These are phyloP conservation scores for Anthracocystis setariae DNA, from an alignment of 1,284 basidiomycete species.

Conservation along the genomic window DNA sequence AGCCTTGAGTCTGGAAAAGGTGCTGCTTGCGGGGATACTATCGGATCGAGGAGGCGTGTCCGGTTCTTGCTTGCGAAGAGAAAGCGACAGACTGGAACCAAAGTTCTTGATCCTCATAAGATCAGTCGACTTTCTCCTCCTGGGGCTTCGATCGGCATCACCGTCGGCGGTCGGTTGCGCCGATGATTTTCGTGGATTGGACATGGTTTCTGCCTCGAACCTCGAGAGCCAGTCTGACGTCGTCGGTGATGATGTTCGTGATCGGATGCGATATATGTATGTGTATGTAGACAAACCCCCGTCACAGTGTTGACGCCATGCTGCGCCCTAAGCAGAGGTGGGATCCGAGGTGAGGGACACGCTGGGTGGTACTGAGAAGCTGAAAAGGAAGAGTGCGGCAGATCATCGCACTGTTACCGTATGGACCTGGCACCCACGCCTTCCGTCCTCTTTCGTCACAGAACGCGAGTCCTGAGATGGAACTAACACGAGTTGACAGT, in stretches of 20 bases:
- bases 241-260: background rate
- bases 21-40: constrained; percentile 5
- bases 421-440: background rate
- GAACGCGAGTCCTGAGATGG: background rate
- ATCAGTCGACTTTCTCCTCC: constrained; percentile 32
- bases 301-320: background rate
- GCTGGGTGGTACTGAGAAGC: background rate
- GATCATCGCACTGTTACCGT: background rate
- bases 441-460: background rate
- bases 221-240: background rate
- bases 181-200: constrained; percentile 5
- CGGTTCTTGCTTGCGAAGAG: constrained; percentile 33
- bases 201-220: constrained; percentile 14
- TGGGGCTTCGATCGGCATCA: constrained; percentile 22
- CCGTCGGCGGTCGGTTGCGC: constrained; percentile 1
- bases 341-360: background rate
- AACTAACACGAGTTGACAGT: background rate
- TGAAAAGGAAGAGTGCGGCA: background rate
- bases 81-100: constrained; percentile 34
- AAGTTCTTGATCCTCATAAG: constrained; percentile 40
- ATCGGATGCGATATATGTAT: background rate
- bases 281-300: background rate
- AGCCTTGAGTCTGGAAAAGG: constrained; percentile 33
- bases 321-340: no score
- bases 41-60: constrained; percentile 15